phyloP scores from a whole-genome alignment of 2,329 filamentous ascomycete genomes.

The Salinomyces thailandicus region DNA sequence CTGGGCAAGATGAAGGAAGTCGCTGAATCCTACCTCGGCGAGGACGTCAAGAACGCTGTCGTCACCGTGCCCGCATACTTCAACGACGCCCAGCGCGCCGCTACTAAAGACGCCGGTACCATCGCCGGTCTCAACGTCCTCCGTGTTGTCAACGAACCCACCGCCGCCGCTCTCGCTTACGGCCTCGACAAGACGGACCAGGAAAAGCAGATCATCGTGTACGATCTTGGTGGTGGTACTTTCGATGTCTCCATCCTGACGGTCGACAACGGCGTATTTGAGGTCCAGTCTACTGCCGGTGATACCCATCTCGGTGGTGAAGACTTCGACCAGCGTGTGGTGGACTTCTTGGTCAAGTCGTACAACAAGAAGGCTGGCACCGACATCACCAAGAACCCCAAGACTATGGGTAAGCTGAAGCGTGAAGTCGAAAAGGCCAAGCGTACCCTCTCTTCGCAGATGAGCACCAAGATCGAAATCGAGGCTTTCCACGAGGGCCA shows the following conservation, averaged over 20 bases:
- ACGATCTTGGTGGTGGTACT: slow-evolving; percentile 96
- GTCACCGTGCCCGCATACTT: slow-evolving; percentile 98
- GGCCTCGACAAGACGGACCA: slow-evolving; percentile 87
- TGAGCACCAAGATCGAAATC: slow-evolving; percentile 56
- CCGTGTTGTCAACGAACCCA: slow-evolving; percentile 96
- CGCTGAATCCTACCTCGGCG: slow-evolving; percentile 82
- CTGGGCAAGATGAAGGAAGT: slow-evolving; percentile 93
- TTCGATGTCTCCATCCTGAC: slow-evolving; percentile 98
- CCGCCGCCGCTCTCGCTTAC: slow-evolving; percentile 88
- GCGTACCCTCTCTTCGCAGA: slow-evolving; percentile 59
- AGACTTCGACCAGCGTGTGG: slow-evolving; percentile 96
- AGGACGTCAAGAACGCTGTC: slow-evolving; percentile 87
- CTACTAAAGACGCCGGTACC: slow-evolving; percentile 95
- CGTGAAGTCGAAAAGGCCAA: slow-evolving; percentile 99
- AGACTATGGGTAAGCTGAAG: slow-evolving; percentile 99
- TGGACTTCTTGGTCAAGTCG: slow-evolving; percentile 89
- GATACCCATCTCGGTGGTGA: slow-evolving; percentile 97
- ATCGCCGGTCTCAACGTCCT: slow-evolving; percentile 94
- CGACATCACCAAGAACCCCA: slow-evolving; percentile 85
- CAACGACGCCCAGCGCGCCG: slow-evolving; percentile 96
- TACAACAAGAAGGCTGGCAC: slow-evolving; percentile 98
- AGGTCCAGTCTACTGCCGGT: slow-evolving; percentile 98
- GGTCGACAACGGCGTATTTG: slow-evolving; percentile 95
- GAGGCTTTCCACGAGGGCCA: slow-evolving; percentile 94
- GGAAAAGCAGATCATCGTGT: slow-evolving; percentile 84